Evolutionary conservation across 140 eudicot genomes (phyloP), one percentile per base, ranked within the genome.

Genomic region (Flaveria floridana): DNA sequence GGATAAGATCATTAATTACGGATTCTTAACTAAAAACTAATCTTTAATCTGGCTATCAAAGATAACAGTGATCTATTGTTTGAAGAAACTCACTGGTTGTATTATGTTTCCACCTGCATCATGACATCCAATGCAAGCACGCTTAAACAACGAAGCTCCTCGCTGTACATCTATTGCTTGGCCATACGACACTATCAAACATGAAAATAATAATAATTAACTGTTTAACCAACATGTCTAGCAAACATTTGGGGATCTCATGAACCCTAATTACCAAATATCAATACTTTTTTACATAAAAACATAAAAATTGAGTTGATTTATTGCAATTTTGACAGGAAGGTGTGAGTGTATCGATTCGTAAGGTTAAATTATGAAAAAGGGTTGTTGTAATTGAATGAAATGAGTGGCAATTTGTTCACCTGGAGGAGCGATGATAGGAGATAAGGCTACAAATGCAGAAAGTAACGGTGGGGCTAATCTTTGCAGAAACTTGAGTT

Each of bases 51-150:
- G 53, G 62, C 44, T 8, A 37, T 28, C 18, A 55, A 12, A 12
- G 34, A 1, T 20, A 75, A 69, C 39, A 0, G 41, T 15, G 80
- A 59, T 39, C 2, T 18, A 70, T n/a, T 44, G 65, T 58, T 53
- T 65, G 73, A 14, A 41, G 44, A 80, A 30, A 77, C 95, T 86
- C 82, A 91, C 97, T 13, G 97, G 96, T 62, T 94, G 99, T 77
- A 94, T 78, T 72, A 94, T 85, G 85, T 94, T 94, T 78, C 99
- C 99, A 41, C 99, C 99, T 6, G 86, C 90, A 83, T 76, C 96
- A 81, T 94, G 99, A 68, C 99, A 94, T 74, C 97, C 99, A 20
- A 94, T 90, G 91, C 99, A 94, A 71, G 99, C 78, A 67, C 77
- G 88, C 11, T 66, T 41, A 80, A 90, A 94, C 75, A 90, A 78